Evolutionary conservation across 495 filamentous ascomycete genomes (phyloP).

Genomic region (Clavariopsis aquatica): DNA sequence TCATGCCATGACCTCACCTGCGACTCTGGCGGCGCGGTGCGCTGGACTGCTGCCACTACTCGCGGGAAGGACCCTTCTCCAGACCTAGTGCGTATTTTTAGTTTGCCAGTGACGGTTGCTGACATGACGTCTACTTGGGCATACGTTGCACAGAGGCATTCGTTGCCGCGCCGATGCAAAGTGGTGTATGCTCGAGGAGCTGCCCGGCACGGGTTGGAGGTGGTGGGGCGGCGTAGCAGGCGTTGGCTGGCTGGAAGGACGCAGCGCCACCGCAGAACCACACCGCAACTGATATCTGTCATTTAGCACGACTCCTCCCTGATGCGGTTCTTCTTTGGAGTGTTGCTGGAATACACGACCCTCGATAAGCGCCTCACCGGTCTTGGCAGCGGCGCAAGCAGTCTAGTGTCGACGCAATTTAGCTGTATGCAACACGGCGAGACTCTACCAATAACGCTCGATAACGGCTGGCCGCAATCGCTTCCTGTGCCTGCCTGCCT

Average conservation of each 20-base stretch:
- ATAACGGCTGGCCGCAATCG: constrained; percentile 13
- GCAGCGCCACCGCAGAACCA: neutral
- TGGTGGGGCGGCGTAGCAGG: neutral
- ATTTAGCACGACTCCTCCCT: neutral
- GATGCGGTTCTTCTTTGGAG: neutral
- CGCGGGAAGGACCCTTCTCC: constrained; percentile 1
- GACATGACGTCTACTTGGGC: neutral
- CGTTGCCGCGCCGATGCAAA: neutral
- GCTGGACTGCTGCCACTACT: neutral
- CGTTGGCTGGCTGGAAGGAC: neutral
- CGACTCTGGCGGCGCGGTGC: too few species aligned
- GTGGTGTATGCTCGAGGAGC: neutral
- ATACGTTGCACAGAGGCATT: constrained; percentile 21
- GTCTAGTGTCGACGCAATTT: neutral
- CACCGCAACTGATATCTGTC: neutral
- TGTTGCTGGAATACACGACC: neutral
- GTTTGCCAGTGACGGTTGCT: neutral
- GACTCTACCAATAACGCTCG: neutral
- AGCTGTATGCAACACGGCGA: neutral
- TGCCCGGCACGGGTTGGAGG: neutral
- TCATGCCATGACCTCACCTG: neutral
- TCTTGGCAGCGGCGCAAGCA: neutral
- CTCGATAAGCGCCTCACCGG: neutral
- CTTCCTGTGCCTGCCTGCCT: constrained; percentile 1
- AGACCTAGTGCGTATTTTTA: constrained; percentile 6